Base-by-base conservation (phyloP, 2,329 filamentous ascomycete species). In the Aspergillus arachidicola region DNA sequence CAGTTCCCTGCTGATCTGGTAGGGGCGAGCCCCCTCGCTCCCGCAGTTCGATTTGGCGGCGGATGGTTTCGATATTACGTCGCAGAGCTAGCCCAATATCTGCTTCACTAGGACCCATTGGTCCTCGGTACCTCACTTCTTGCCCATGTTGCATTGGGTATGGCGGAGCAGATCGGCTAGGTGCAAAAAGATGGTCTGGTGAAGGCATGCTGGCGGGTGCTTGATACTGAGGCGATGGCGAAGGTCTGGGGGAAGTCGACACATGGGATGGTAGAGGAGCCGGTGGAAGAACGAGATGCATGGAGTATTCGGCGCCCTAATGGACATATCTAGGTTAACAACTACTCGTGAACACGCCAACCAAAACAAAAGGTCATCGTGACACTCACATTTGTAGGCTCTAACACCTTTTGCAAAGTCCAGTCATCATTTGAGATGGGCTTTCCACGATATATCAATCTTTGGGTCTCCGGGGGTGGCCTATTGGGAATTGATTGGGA, bases 391-490 rank as follows among this genome's bases (percentile, higher is more conserved):
- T 82, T 78, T 36, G 82, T 77, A 19, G 80, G 75, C 46, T 84
- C 83, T 64, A 89, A 79, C 4, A 87, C 77, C 41, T 80, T 77
- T 34, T 76, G 74, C 60, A 89, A 73, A 0, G 79, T 83, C 43
- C 81, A 80, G 26, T 77, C 75, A 63, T 85, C 80, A 66, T 84
- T 79, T 7, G 80, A 71, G 7, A 89, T 78, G 32, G 83, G 81
- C 61, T 83, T 80, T 23, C 87, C 87, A 57, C 81, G 77, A 68
- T 87, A 88, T 23, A 89, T 87, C 62, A 89, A 72, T 50, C 86
- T 80, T 76, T 89, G 87, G 50, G 78, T 73, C 21, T 78, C 72
- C 0, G 82, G 78, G 10, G 75, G 58, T 36, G 84, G 82, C 60
- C 78, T 77, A 34, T 77, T 77, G 10, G 83, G 78, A n/a, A 87